Evolutionary conservation across 176 grass and related monocot species (phyloP).

Genomic region (Raddia guianensis): DNA sequence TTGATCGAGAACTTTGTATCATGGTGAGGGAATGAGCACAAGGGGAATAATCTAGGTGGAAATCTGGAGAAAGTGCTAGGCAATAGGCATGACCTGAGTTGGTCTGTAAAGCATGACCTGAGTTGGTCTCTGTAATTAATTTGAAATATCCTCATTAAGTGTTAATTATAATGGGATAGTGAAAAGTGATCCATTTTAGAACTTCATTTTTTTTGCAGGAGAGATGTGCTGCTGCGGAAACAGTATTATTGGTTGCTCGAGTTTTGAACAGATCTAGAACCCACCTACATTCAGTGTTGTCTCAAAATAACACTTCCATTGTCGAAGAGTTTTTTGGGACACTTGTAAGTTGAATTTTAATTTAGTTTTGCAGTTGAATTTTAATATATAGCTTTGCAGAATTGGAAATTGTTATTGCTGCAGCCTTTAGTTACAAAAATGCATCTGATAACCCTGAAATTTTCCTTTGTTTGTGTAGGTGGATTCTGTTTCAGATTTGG

Average conservation of each 20-base stretch:
- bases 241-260: constrained; percentile 85
- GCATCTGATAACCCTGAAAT: constrained; percentile 4
- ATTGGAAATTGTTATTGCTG: constrained; percentile 1
- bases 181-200: not conserved
- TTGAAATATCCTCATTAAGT: constrained; percentile 27
- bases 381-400: not conserved
- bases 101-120: constrained; percentile 12
- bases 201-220: constrained; percentile 53
- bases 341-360: constrained; percentile 55
- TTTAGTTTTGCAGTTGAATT: constrained; percentile 20
- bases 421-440: constrained; percentile 30
- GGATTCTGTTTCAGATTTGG: constrained; percentile 88
- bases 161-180: not conserved
- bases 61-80: not conserved
- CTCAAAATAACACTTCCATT: constrained; percentile 66
- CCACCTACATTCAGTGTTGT: constrained; percentile 79
- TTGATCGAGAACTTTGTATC: constrained; percentile 17
- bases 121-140: constrained; percentile 30
- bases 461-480: constrained; percentile 66
- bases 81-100: not conserved
- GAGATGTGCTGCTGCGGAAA: constrained; percentile 88
- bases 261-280: constrained; percentile 84
- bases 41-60: constrained; percentile 22
- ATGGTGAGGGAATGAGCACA: constrained; percentile 16
- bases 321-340: constrained; percentile 88